Evolutionary conservation across 192 early-diverging fungal species (phyloP).

Genomic region (Cetraspora pellucida): DNA sequence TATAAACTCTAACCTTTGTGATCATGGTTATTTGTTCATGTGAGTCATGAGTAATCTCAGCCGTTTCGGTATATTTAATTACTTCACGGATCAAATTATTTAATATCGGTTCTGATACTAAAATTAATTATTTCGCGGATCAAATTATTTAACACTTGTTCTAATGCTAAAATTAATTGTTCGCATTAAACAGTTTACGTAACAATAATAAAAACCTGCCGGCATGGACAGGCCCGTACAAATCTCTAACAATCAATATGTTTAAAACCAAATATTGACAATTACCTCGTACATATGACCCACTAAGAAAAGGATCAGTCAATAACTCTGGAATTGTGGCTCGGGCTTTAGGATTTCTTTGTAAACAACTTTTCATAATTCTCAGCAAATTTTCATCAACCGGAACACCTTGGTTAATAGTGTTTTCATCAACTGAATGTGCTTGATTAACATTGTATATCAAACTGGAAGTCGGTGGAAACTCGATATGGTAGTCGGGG

Average conservation of each 20-base stretch:
- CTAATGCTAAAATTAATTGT: neutral
- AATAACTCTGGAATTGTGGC: slow-evolving; percentile 72
- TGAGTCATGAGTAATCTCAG: neutral
- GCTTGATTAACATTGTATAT: slow-evolving; percentile 12
- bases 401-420: neutral
- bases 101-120: neutral
- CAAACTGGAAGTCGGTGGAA: slow-evolving; percentile 42
- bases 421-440: neutral
- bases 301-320: slow-evolving; percentile 62
- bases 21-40: neutral
- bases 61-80: neutral
- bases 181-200: neutral
- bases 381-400: slow-evolving; percentile 58
- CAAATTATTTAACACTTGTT: neutral
- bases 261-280: neutral
- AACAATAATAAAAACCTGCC: neutral
- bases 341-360: slow-evolving; percentile 64
- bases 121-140: neutral
- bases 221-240: neutral
- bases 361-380: slow-evolving; percentile 72
- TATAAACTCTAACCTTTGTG: neutral
- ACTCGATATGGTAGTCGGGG: slow-evolving; percentile 66
- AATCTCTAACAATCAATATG: neutral
- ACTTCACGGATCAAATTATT: neutral
- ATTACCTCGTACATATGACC: neutral